phyloP scores from a whole-genome alignment of 176 grass and related monocot species.

The Eragrostis curvula region DNA sequence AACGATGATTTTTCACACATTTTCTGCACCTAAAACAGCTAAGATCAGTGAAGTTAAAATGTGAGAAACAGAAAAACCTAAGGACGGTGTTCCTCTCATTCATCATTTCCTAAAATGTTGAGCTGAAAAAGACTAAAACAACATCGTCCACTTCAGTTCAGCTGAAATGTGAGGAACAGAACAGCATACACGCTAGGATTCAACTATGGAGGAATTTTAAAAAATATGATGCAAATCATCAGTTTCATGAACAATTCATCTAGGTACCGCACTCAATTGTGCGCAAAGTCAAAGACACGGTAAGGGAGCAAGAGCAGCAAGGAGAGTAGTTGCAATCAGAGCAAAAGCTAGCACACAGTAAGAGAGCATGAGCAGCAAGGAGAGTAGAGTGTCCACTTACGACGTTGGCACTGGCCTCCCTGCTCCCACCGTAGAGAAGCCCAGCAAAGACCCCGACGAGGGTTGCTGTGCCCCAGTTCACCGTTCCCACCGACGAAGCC shows the following conservation, averaged over 20 bases:
- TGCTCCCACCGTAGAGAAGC: slow-evolving; percentile 85
- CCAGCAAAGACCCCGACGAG: slow-evolving; percentile 82
- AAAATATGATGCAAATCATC: neutral
- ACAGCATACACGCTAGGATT: neutral
- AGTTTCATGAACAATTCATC: neutral
- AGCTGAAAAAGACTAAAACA: too few relatives aligned
- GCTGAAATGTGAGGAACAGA: neutral
- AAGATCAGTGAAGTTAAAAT: too few relatives aligned
- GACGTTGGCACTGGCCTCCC: slow-evolving; percentile 71
- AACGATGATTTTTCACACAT: neutral
- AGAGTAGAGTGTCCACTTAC: slow-evolving; percentile 55
- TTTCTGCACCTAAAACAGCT: neutral
- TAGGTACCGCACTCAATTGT: neutral
- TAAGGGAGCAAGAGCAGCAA: neutral
- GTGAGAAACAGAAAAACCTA: too few relatives aligned
- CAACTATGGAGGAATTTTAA: neutral
- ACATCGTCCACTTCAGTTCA: neutral
- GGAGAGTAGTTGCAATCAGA: neutral
- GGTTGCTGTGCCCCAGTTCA: slow-evolving; percentile 81
- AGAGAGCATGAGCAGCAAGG: neutral
- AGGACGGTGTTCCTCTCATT: too few relatives aligned
- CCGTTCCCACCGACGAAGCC: slow-evolving; percentile 37
- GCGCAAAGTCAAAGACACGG: neutral
- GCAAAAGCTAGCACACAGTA: neutral
- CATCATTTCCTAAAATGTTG: too few relatives aligned